Percentiles rank a stretch among this genome's conserved stretches.
phyloP scores from a whole-genome alignment of 2,329 filamentous ascomycete species.

The Aureobasidium sp. region DNA sequence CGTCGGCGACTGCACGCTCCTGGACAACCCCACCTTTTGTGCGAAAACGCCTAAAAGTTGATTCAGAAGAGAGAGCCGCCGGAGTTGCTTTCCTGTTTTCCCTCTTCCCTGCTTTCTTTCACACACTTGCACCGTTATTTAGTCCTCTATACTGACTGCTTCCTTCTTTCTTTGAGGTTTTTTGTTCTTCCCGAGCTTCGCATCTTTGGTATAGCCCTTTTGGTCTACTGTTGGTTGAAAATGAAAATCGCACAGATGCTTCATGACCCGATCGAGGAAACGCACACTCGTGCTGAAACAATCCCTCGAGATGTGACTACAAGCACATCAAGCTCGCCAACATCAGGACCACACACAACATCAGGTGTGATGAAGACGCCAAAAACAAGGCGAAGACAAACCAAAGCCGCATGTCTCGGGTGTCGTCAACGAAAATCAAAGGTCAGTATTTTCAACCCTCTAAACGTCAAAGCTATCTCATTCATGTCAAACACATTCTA shows the following conservation, averaged over 20 bases:
- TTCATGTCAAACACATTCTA: background rate
- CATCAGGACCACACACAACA: background rate
- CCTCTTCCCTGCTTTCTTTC: no score
- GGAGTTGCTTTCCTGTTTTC: no score
- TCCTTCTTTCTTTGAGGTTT: no score
- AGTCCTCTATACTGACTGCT: no score
- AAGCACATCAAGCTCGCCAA: background rate
- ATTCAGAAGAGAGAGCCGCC: no score
- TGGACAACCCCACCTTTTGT: no score
- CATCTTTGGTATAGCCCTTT: no score
- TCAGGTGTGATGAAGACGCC: background rate
- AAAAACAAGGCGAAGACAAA: background rate
- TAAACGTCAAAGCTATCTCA: no score
- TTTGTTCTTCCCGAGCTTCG: no score
- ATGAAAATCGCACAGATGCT: slow-evolving; percentile 1
- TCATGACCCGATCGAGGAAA: background rate
- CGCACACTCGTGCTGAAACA: background rate
- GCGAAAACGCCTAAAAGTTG: no score
- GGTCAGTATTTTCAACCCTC: background rate
- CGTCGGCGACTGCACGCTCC: background rate
- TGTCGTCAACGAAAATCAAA: slow-evolving; percentile 1
- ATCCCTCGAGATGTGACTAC: background rate
- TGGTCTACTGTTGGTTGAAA: background rate
- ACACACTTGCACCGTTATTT: no score
- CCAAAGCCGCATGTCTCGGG: slow-evolving; percentile 1